Base-by-base conservation (phyloP, 2,329 filamentous ascomycete species). In the Chrysoporthe cubensis region DNA sequence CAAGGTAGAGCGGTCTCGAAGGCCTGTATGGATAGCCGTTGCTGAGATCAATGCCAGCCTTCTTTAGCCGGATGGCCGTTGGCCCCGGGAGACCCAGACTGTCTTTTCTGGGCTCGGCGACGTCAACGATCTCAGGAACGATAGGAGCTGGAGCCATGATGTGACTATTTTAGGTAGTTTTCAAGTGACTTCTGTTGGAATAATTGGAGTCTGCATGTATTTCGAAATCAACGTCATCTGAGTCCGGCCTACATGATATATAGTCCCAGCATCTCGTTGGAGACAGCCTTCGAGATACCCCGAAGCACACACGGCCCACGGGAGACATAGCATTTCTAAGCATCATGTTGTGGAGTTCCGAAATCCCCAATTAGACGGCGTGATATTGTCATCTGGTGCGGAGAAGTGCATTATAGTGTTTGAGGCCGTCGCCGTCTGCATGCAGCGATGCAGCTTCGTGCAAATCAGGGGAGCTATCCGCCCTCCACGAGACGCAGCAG, bases 21-120 rank as follows among this genome's bases (percentile, higher is more conserved):
- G 90, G 90, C 0, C 90, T 86, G 72, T 92, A 92, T 0, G 91
- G 91, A 71, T 93, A 93, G 0, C 90, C 91, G 0, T 87, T 79
- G 0, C 88, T 90, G 2, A 93, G 81, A 74, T 93, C 89, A 64
- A 93, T 84, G 1, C 88, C 90, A 0, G 88, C 89, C 70, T 90
- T 91, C 71, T 88, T 85, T 0, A 93, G 81, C 4, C 90, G 84
- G 61, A 83, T 79, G 1, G 83, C 82, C 1, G 90, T 80, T 1
- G 85, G 72, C 11, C 82, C 82, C 2, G 91, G 91, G 7, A 93
- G 80, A 0, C 82, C 83, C 0, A 93, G 81, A 0, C 79, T 88
- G 74, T 92, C 89, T 73, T 91, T 92, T 70, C 79, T 83, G 0
- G 85, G 90, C 69, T 85, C 78, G 7, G 84, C 85, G 16, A 88